phyloP scores from a whole-genome alignment of 495 filamentous ascomycete genomes.

The Ramalina intermedia region DNA sequence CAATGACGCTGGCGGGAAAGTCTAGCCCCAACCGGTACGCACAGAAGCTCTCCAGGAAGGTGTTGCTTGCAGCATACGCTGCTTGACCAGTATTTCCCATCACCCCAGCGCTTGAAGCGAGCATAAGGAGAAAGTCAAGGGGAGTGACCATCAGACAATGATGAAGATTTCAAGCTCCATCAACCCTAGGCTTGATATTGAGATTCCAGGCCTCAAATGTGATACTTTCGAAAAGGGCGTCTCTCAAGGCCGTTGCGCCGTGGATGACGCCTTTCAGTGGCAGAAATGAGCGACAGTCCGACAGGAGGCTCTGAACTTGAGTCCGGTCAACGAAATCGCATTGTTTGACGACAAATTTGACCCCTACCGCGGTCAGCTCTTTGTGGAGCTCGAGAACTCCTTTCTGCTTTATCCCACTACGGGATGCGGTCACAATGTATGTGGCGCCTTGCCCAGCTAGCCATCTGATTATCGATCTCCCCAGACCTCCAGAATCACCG shows the following conservation, averaged over 20 bases:
- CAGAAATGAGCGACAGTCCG: too few relatives aligned
- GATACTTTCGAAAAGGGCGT: constrained; percentile 43
- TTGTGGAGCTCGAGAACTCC: too few relatives aligned
- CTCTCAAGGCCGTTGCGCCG: constrained; percentile 29
- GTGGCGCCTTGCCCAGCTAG: too few relatives aligned
- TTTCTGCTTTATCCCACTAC: too few relatives aligned
- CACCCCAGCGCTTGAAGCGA: constrained; percentile 3
- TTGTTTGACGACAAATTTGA: too few relatives aligned
- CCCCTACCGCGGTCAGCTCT: too few relatives aligned
- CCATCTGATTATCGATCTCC: too few relatives aligned
- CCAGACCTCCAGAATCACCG: too few relatives aligned
- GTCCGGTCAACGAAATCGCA: too few relatives aligned
- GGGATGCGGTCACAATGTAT: too few relatives aligned
- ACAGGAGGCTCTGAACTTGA: too few relatives aligned
- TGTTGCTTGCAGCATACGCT: constrained; percentile 30
- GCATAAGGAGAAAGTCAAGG: constrained; percentile 17
- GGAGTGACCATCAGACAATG: constrained; percentile 16
- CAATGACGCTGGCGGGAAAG: constrained; percentile 23
- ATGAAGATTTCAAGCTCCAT: constrained; percentile 30
- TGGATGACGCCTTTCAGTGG: constrained; percentile 33
- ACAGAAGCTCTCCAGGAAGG: constrained; percentile 27
- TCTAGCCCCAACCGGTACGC: constrained; percentile 18
- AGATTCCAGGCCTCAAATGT: constrained; percentile 30
- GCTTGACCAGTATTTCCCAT: constrained; percentile 21
- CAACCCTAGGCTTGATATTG: constrained; percentile 39